Percentiles rank a stretch among this genome's conserved stretches.
These are phyloP conservation scores for Apiospora saccharicola DNA, from an alignment of 2,329 filamentous ascomycete genomes.

Conservation along the genomic window DNA sequence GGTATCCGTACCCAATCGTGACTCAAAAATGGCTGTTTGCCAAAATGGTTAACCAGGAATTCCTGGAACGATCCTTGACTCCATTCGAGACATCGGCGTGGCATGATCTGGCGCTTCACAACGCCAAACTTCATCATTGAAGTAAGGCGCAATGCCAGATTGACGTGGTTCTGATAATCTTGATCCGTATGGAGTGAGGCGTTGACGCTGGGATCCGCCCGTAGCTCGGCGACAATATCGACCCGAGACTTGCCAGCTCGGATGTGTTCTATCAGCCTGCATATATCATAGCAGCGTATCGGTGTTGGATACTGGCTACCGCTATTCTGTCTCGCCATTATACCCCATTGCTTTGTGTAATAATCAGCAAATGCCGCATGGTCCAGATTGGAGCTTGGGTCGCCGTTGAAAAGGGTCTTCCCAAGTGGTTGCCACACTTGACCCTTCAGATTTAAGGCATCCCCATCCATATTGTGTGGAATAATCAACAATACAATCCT, in stretches of 20 bases:
- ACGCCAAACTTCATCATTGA: not conserved
- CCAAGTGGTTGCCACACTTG: not conserved
- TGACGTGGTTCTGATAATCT: not conserved
- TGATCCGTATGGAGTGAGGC: too few species aligned
- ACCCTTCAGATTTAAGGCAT: not conserved
- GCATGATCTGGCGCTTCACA: not conserved
- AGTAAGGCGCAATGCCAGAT: not conserved
- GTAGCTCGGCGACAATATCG: not conserved
- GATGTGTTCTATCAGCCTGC: not conserved
- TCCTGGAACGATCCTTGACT: not conserved
- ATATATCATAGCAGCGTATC: not conserved
- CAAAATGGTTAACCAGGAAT: not conserved
- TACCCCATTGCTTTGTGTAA: not conserved
- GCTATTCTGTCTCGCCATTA: not conserved
- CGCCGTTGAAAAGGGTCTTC: not conserved
- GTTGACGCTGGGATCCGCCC: too few species aligned
- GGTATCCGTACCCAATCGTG: not conserved
- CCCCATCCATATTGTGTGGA: not conserved
- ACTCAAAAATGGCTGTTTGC: not conserved
- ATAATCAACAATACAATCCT: too few species aligned
- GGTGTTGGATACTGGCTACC: not conserved
- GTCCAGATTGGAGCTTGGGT: not conserved
- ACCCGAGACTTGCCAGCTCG: not conserved
- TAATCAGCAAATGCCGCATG: not conserved
- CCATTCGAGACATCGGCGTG: not conserved